Evolutionary conservation across 495 filamentous ascomycete genomes (phyloP).

Genomic region (Penicillium canariense): DNA sequence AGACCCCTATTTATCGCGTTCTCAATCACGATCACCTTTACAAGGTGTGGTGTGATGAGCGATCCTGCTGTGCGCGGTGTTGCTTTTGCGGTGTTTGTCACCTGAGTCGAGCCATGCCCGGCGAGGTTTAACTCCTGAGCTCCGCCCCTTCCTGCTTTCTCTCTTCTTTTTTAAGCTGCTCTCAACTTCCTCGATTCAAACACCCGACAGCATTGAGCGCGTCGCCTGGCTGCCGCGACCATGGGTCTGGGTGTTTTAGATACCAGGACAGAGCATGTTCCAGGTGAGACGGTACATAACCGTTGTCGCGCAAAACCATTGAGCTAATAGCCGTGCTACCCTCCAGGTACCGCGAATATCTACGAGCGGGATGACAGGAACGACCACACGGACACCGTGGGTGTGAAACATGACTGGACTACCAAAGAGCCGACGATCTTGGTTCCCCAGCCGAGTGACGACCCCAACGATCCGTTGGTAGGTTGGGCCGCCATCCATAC

Average conservation of each 20-base stretch:
- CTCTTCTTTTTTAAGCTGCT: background rate
- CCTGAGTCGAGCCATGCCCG: background rate
- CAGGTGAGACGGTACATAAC: constrained; percentile 54
- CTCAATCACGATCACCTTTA: background rate
- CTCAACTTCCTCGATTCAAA: background rate
- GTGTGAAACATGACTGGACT: constrained; percentile 70
- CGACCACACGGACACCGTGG: constrained; percentile 33
- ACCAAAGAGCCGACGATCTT: constrained; percentile 68
- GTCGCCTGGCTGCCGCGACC: constrained; percentile 4
- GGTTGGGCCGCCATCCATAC: background rate
- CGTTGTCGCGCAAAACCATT: background rate
- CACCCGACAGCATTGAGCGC: background rate
- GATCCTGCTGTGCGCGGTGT: background rate
- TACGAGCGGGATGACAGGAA: constrained; percentile 54
- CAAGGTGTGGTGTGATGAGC: background rate
- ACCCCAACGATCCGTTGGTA: constrained; percentile 77
- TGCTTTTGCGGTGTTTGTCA: background rate
- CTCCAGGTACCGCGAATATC: constrained; percentile 62
- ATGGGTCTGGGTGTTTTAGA: constrained; percentile 87
- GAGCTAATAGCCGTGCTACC: background rate
- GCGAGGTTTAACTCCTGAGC: constrained; percentile 1
- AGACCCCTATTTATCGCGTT: too few relatives aligned
- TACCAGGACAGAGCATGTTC: constrained; percentile 60
- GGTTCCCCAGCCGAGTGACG: constrained; percentile 75
- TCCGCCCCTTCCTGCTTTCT: background rate